Evolutionary conservation across 1,139 yeast genomes (phyloP).

Genomic region (Yarrowia galli): DNA sequence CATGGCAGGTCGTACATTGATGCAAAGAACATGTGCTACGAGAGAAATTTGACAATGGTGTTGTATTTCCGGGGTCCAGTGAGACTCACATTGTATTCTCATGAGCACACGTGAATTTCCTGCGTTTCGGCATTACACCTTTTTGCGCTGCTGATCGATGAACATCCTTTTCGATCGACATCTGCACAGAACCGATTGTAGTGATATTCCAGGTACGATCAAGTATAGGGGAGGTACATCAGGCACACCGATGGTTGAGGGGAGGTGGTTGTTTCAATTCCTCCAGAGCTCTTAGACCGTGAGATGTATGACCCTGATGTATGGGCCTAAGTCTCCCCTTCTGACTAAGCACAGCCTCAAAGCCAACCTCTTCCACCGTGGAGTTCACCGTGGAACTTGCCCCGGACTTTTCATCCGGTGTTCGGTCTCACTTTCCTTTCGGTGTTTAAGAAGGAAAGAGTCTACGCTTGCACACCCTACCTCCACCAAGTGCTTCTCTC

Average conservation of each 20-base stretch:
- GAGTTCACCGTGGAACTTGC: too few species aligned
- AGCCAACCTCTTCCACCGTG: too few species aligned
- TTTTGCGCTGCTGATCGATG: constrained; percentile 2
- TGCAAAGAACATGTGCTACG: constrained; percentile 8
- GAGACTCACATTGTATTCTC: not conserved
- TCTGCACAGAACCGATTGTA: not conserved
- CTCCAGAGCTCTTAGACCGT: too few species aligned
- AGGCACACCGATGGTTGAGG: too few species aligned
- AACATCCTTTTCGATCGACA: constrained; percentile 5
- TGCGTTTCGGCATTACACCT: not conserved
- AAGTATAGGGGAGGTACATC: too few species aligned
- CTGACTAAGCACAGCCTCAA: too few species aligned
- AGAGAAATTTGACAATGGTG: not conserved
- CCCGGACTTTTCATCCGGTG: too few species aligned
- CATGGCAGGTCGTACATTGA: not conserved
- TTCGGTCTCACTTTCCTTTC: not conserved
- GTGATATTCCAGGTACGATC: not conserved
- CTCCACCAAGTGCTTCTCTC: not conserved
- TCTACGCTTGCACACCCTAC: constrained; percentile 4
- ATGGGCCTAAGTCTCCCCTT: too few species aligned
- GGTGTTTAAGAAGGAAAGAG: too few species aligned
- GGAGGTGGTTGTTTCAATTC: not conserved
- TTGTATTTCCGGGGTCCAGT: not conserved
- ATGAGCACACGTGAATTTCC: constrained; percentile 17
- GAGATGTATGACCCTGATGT: too few species aligned